Base-by-base conservation (phyloP, 2,329 filamentous ascomycete genomes). In the Diaporthe australafricana region DNA sequence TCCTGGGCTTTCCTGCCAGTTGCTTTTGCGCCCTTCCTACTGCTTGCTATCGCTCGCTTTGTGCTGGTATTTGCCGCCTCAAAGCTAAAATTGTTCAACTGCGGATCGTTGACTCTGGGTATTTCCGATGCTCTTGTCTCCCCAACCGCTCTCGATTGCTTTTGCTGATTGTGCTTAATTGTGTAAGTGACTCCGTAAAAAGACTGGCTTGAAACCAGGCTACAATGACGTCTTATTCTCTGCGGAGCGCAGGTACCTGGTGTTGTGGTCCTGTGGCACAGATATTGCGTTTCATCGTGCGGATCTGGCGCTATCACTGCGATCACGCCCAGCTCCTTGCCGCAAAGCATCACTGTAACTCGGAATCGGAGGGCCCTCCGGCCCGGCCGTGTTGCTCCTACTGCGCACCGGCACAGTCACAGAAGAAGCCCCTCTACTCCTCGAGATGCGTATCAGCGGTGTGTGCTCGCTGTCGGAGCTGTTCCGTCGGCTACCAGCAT, bases 321-420 rank as follows among this genome's bases (percentile, higher is more conserved):
- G 81, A 68, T 85, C 83, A 65, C 84, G 82, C 72, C 84, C 83
- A 40, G 84, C 84, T 57, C 87, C 87, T 75, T 89, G 86, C 70
- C 84, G 83, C 52, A 95, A 86, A 1, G 93, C 94, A 72, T 94
- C 93, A 80, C 91, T 93, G 79, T 97, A 97, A 77, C 90, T 95
- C 2, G 94, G 94, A 74, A 96, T 95, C 0, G 94, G 93, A 30
- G 93, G 92, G 35, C 83, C 81, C 27, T 76, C 77, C 25, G 80
- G 78, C 42, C 79, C 79, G 38, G 71, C 67, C 38, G 60, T 72
- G 52, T 70, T 74, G 73, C 73, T 78, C 74, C 20, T 77, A 63
- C 35, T 76, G 55, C 65, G 79, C 73, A 76, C 67, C 52, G 76
- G 73, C 16, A 79, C 70, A 0, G 86, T 85, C 0, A 84, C 82